Evolutionary conservation across 2,329 filamentous ascomycete genomes (phyloP).

Genomic region (Sphaerulina vaccinii): DNA sequence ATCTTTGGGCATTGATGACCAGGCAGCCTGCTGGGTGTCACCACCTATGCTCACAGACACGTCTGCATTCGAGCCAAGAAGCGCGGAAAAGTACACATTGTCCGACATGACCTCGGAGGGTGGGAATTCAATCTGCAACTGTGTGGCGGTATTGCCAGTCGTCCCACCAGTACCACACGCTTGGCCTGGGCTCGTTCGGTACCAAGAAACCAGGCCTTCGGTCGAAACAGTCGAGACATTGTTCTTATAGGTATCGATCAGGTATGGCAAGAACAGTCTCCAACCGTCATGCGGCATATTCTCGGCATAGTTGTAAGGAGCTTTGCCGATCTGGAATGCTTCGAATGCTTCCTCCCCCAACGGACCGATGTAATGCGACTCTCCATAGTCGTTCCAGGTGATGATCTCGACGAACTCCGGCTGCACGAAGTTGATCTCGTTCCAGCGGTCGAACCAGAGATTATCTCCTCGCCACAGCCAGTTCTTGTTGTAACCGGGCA

Average conservation of each 20-base stretch:
- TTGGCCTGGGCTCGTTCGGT: slow-evolving; percentile 40
- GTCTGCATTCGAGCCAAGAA: slow-evolving; percentile 32
- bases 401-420: slow-evolving; percentile 57
- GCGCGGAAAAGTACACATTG: slow-evolving; percentile 45
- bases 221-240: slow-evolving; percentile 35
- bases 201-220: slow-evolving; percentile 45
- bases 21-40: slow-evolving; percentile 29
- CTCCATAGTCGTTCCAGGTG: slow-evolving; percentile 60
- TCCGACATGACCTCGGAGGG: slow-evolving; percentile 42
- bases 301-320: slow-evolving; percentile 51
- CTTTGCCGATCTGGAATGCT: slow-evolving; percentile 30
- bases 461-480: slow-evolving; percentile 64
- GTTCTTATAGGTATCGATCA: slow-evolving; percentile 53
- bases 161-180: slow-evolving; percentile 43
- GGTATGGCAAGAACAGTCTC: slow-evolving; percentile 51
- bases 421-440: slow-evolving; percentile 50
- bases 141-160: slow-evolving; percentile 38
- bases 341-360: slow-evolving; percentile 6
- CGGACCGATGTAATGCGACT: slow-evolving; percentile 55
- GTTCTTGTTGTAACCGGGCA: slow-evolving; percentile 58
- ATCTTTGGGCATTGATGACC: slow-evolving; percentile 10
- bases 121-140: slow-evolving; percentile 18
- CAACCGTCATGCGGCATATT: slow-evolving; percentile 53
- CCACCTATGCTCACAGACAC: slow-evolving; percentile 43
- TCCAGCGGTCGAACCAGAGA: slow-evolving; percentile 62